phyloP scores from a whole-genome alignment of 768 basidiomycete species.

The Russula foetens region DNA sequence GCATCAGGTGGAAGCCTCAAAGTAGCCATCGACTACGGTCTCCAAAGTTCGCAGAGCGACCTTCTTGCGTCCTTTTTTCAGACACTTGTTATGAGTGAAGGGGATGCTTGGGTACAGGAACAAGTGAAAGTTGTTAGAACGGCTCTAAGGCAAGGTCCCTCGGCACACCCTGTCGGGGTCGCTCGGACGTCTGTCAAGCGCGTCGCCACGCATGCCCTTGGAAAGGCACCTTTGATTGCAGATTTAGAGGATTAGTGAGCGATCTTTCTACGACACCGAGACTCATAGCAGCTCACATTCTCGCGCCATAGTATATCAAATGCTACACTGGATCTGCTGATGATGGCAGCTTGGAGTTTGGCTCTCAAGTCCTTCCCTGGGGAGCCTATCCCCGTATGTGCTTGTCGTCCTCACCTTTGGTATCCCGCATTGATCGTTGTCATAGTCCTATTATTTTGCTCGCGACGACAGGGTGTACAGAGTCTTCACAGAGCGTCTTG shows the following conservation, averaged over 20 bases:
- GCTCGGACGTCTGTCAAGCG: constrained; percentile 72
- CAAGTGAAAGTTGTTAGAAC: constrained; percentile 61
- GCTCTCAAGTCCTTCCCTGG: constrained; percentile 50
- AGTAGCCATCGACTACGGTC: constrained; percentile 83
- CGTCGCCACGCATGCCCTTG: constrained; percentile 83
- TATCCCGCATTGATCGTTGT: neutral
- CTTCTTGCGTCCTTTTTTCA: constrained; percentile 91
- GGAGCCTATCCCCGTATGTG: constrained; percentile 64
- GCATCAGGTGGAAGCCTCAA: constrained; percentile 70
- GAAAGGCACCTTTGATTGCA: constrained; percentile 68
- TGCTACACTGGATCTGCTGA: constrained; percentile 74
- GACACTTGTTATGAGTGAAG: constrained; percentile 94
- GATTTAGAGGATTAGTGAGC: constrained; percentile 86
- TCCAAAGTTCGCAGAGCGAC: constrained; percentile 72
- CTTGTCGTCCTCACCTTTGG: neutral
- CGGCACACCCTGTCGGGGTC: constrained; percentile 64
- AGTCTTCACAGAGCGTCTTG: constrained; percentile 44
- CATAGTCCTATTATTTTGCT: constrained; percentile 80
- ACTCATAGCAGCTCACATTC: neutral
- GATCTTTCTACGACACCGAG: neutral
- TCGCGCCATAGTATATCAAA: constrained; percentile 61
- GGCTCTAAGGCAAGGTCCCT: constrained; percentile 58
- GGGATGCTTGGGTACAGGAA: constrained; percentile 79
- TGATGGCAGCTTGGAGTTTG: constrained; percentile 76
- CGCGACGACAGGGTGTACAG: constrained; percentile 83